These are phyloP conservation scores for Colletotrichum caudatum DNA, from an alignment of 2,329 filamentous ascomycete species.

Conservation along the genomic window DNA sequence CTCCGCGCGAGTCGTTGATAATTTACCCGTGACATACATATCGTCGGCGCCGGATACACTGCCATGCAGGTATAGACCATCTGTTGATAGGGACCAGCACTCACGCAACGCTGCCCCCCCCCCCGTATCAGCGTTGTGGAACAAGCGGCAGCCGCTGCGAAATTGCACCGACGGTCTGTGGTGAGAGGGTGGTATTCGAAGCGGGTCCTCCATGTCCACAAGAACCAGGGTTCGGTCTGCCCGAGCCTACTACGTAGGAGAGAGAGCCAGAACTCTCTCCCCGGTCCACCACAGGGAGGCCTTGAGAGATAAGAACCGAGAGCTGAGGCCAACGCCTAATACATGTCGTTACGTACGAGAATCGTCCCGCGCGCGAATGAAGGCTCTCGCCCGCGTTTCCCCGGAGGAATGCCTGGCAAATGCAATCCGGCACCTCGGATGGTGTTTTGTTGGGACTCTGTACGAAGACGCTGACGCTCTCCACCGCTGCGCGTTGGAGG, in stretches of 20 bases:
- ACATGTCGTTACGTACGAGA: conserved; percentile 37
- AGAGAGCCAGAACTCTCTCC: not conserved
- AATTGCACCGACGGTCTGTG: conserved; percentile 8
- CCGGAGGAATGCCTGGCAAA: conserved; percentile 33
- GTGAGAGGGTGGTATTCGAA: not conserved
- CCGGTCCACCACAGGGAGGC: conserved; percentile 1
- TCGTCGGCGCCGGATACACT: conserved; percentile 16
- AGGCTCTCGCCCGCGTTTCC: conserved; percentile 15
- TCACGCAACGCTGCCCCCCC: not conserved
- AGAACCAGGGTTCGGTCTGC: conserved; percentile 27
- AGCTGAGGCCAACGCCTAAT: conserved; percentile 39
- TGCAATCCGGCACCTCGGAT: conserved; percentile 28
- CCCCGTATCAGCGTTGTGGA: conserved; percentile 12
- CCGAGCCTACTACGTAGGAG: conserved; percentile 27
- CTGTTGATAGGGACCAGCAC: conserved; percentile 22
- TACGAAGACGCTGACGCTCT: conserved; percentile 12
- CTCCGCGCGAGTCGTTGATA: not conserved
- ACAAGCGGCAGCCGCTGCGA: conserved; percentile 14
- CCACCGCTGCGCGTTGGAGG: conserved; percentile 9
- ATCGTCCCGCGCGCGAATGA: conserved; percentile 30
- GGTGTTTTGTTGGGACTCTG: conserved; percentile 7
- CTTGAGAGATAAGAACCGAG: conserved; percentile 40
- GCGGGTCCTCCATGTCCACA: conserved; percentile 18
- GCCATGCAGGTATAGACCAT: conserved; percentile 5
- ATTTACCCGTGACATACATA: not conserved